Percentiles rank a stretch among this genome's conserved stretches.
Evolutionary conservation across 305 asterid species (phyloP).

Genomic region (Andrographis paniculata): DNA sequence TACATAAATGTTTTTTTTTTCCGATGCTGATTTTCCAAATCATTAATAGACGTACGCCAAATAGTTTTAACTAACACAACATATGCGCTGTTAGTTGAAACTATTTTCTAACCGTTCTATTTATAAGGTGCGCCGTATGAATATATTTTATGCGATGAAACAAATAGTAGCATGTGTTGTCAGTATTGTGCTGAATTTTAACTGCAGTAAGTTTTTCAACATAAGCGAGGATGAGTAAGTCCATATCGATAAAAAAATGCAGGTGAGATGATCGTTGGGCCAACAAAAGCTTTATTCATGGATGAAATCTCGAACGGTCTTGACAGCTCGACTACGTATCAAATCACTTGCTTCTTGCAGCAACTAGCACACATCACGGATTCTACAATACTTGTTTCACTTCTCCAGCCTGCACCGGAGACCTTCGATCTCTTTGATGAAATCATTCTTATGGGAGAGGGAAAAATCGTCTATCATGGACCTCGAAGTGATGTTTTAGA

Average conservation of each 20-base stretch:
- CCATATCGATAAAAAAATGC: background rate
- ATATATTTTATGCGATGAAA: no score
- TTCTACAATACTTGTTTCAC: conserved; percentile 22
- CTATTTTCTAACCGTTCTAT: no score
- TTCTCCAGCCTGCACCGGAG: conserved; percentile 30
- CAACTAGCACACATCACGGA: conserved; percentile 22
- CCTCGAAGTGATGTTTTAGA: conserved; percentile 16
- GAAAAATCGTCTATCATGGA: conserved; percentile 22
- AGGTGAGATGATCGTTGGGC: conserved; percentile 28
- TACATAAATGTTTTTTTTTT: background rate
- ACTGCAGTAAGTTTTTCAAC: no score
- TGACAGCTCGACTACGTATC: conserved; percentile 28
- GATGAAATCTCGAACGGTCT: conserved; percentile 28
- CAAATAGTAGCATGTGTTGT: no score
- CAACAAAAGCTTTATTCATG: conserved; percentile 21
- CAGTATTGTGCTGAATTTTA: no score
- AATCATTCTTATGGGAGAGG: conserved; percentile 23
- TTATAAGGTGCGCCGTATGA: no score
- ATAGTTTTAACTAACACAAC: no score
- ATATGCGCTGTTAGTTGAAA: no score
- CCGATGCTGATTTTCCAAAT: no score
- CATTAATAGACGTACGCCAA: no score
- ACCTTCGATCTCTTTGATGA: conserved; percentile 25
- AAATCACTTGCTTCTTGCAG: conserved; percentile 17
- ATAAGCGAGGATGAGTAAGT: no score